These are phyloP conservation scores for Fusarium dimerum DNA, from an alignment of 2,329 filamentous ascomycete species.

Conservation along the genomic window DNA sequence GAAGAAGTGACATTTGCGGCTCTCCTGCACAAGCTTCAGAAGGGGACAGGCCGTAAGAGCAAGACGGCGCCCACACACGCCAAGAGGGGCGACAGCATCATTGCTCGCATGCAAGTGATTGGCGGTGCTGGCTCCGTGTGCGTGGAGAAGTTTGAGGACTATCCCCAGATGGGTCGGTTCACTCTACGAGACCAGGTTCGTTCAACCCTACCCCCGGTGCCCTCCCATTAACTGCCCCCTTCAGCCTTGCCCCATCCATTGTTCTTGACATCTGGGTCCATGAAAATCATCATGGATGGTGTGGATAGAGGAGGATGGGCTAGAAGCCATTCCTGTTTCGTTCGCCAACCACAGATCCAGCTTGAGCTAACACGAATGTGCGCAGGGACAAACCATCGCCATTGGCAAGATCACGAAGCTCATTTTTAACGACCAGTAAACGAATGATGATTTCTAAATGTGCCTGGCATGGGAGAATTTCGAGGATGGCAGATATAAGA, in stretches of 20 bases:
- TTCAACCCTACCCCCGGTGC: conserved; percentile 15
- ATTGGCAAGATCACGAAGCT: conserved; percentile 99
- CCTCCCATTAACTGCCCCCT: conserved; percentile 1
- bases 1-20: conserved; percentile 93
- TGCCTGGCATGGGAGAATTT: background rate
- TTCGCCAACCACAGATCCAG: conserved; percentile 10
- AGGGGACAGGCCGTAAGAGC: conserved; percentile 90
- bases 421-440: conserved; percentile 43
- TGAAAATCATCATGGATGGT: conserved; percentile 5
- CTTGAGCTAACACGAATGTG: conserved; percentile 28
- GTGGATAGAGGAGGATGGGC: conserved; percentile 8
- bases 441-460: conserved; percentile 19
- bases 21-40: conserved; percentile 91
- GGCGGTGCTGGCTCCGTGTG: conserved; percentile 86
- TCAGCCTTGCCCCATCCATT: conserved; percentile 4
- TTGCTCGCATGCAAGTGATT: conserved; percentile 85
- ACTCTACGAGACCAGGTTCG: conserved; percentile 84
- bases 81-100: conserved; percentile 79
- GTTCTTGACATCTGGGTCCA: conserved; percentile 1
- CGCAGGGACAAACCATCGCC: conserved; percentile 94
- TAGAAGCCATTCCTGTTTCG: conserved; percentile 8
- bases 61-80: conserved; percentile 93
- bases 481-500: background rate
- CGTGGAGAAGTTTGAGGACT: conserved; percentile 93
- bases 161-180: conserved; percentile 90